A percentile compares a stretch with the other conserved stretches of the same genome.
These are phyloP conservation scores for Paecilomyces dactylethromorphus DNA, from an alignment of 2,329 filamentous ascomycete genomes.

Conservation along the genomic window DNA sequence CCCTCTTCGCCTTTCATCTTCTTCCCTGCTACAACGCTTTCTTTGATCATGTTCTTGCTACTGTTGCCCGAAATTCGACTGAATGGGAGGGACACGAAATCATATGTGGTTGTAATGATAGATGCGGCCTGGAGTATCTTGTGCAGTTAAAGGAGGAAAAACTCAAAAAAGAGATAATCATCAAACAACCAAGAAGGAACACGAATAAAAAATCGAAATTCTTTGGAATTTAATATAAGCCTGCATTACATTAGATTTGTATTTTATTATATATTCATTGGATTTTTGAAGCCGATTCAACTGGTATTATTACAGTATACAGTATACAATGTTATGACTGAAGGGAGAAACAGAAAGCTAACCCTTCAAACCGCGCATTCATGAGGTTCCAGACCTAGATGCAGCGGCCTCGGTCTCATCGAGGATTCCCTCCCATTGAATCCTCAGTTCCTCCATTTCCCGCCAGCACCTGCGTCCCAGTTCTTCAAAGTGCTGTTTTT, in stretches of 20 bases:
- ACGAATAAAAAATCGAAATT: not conserved
- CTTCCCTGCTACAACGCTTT: conserved; percentile 3
- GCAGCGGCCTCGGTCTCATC: conserved; percentile 22
- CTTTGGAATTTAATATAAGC: not conserved
- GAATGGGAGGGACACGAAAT: conserved; percentile 16
- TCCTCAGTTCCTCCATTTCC: conserved; percentile 36
- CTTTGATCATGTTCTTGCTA: conserved; percentile 6
- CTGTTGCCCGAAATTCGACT: not conserved
- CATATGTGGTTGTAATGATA: conserved; percentile 29
- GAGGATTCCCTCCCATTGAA: conserved; percentile 32
- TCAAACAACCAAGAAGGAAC: not conserved
- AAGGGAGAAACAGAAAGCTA: conserved; percentile 1
- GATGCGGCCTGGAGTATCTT: conserved; percentile 19
- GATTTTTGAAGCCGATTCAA: not conserved
- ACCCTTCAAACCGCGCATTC: conserved; percentile 1
- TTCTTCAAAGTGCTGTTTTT: conserved; percentile 32
- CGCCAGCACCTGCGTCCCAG: conserved; percentile 35
- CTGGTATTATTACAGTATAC: not conserved
- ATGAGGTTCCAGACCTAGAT: not conserved
- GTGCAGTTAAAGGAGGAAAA: not conserved
- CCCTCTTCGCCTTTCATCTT: conserved; percentile 2
- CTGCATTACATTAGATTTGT: no score
- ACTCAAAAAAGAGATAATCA: not conserved
- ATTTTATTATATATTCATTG: not conserved
- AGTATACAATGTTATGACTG: conserved; percentile 5